These are phyloP conservation scores for Tardiomyces digboiensis DNA, from an alignment of 1,139 yeast species.

Conservation along the genomic window DNA sequence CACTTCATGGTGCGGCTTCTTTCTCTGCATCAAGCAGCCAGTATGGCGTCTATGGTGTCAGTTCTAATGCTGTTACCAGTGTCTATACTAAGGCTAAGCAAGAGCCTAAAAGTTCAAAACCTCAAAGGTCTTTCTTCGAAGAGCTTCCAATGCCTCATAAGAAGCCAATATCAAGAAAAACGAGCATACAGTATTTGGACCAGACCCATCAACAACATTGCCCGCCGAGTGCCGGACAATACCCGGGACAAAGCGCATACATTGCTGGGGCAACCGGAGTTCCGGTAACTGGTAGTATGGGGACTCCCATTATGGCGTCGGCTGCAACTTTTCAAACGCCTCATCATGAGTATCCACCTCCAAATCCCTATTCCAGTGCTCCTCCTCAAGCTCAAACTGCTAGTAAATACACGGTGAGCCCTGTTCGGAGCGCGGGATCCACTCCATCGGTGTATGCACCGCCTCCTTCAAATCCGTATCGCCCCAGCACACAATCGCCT, in stretches of 20 bases:
- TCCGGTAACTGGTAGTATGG: too few relatives aligned
- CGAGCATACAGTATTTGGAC: not conserved
- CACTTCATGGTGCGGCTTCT: not conserved
- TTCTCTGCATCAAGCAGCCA: too few relatives aligned
- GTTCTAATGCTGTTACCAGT: not conserved
- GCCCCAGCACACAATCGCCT: constrained; percentile 7
- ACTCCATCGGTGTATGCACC: not conserved
- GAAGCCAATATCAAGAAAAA: not conserved
- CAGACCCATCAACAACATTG: not conserved
- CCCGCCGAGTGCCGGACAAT: not conserved
- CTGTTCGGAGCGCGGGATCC: not conserved
- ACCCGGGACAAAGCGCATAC: too few relatives aligned
- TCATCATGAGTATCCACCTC: constrained; percentile 4
- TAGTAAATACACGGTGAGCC: not conserved
- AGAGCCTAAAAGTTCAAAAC: constrained; percentile 3
- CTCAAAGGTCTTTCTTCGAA: constrained; percentile 42
- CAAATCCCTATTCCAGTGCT: constrained; percentile 7
- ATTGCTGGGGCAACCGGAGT: too few relatives aligned
- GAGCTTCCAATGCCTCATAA: constrained; percentile 34
- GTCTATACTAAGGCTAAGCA: not conserved
- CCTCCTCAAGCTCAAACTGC: not conserved
- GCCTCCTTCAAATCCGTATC: not conserved
- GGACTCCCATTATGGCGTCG: not conserved
- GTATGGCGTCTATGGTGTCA: not conserved
- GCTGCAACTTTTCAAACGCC: not conserved